Percentiles rank a stretch among this genome's conserved stretches.
Conservation (phyloP, 2,329 filamentous ascomycete genomes). For the Trichoderma breve region DNA sequence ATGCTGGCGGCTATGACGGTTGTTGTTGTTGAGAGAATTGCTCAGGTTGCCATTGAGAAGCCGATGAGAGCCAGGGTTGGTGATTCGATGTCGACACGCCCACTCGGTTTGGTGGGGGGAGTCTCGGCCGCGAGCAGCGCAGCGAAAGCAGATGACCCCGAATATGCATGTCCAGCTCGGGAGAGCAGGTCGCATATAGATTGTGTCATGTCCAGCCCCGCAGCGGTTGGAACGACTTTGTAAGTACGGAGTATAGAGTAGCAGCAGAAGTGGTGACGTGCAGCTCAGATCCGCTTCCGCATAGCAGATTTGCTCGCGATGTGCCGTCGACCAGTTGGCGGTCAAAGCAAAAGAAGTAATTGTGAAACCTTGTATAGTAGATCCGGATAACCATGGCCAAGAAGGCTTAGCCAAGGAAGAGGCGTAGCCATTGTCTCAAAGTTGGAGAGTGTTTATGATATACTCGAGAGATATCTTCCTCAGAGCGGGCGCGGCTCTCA, state of each 20-base stretch:
- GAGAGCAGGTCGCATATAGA: conserved; percentile 7
- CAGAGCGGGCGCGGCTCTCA: conserved; percentile 39
- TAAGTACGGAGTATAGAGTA: not conserved
- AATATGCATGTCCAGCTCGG: conserved; percentile 20
- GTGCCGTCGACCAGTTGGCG: not conserved
- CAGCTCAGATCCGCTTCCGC: conserved; percentile 19
- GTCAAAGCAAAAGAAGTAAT: not conserved
- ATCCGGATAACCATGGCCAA: conserved; percentile 13
- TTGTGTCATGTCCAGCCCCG: conserved; percentile 20
- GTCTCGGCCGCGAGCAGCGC: not conserved
- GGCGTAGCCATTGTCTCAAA: conserved; percentile 27
- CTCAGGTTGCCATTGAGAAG: not conserved
- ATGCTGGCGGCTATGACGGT: conserved; percentile 6
- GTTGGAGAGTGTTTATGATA: not conserved
- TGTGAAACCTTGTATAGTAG: conserved; percentile 1
- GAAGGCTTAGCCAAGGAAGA: not conserved
- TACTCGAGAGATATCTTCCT: not conserved
- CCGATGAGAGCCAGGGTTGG: conserved; percentile 21
- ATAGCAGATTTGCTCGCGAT: conserved; percentile 12
- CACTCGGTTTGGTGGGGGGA: conserved; percentile 11
- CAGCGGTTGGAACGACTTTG: conserved; percentile 1
- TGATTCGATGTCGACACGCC: conserved; percentile 20
- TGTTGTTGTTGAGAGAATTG: not conserved
- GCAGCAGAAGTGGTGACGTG: conserved; percentile 19
- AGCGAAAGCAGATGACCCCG: conserved; percentile 22